These are phyloP conservation scores for Candida xiaguanensis DNA, from an alignment of 805 yeast species.

Conservation along the genomic window DNA sequence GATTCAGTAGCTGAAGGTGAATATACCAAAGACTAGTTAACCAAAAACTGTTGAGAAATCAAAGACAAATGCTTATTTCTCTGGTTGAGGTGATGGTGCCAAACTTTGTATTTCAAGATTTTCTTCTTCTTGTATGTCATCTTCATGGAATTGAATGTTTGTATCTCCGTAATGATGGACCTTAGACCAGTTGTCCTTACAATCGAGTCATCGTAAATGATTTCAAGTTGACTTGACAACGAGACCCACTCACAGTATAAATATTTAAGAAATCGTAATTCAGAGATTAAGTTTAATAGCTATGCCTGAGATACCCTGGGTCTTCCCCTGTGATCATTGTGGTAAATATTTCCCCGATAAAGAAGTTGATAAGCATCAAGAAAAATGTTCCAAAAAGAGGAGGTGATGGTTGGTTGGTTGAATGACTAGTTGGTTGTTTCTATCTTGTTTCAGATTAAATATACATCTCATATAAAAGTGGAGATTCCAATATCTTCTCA, in stretches of 20 bases:
- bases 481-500: neutral
- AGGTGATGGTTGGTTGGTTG: neutral
- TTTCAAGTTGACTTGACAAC: neutral
- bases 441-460: neutral
- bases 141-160: too few species aligned
- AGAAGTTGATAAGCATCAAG: constrained; percentile 5
- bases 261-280: neutral
- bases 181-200: neutral
- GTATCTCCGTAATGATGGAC: too few species aligned
- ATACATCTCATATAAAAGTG: neutral
- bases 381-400: neutral
- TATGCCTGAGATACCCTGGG: constrained; percentile 4
- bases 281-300: neutral
- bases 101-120: too few species aligned
- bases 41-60: too few species aligned
- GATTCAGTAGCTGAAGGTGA: neutral
- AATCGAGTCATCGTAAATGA: neutral
- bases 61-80: too few species aligned
- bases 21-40: too few species aligned
- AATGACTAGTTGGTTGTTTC: too few species aligned
- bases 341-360: constrained; percentile 3
- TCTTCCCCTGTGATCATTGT: constrained; percentile 6
- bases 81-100: too few species aligned
- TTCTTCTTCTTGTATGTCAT: too few species aligned
- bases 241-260: neutral